Conservation (phyloP, 192 early-diverging fungal genomes). For the Gryganskiella cystojenkinii region DNA sequence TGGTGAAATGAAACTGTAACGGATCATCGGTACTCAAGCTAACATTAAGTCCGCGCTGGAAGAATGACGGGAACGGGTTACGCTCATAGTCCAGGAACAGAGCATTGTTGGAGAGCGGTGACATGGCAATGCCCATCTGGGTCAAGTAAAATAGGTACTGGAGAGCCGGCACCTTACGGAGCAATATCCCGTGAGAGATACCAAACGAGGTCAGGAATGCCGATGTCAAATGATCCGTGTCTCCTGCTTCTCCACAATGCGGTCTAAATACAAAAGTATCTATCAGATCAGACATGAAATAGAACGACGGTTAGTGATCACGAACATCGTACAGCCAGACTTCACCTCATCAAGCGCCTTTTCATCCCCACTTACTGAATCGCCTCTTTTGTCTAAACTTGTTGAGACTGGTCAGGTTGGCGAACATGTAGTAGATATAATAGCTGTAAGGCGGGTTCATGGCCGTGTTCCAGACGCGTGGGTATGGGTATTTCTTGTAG, state of each 20-base stretch:
- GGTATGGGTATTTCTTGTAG: constrained; percentile 83
- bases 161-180: constrained; percentile 93
- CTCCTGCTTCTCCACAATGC: constrained; percentile 95
- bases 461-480: constrained; percentile 64
- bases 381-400: constrained; percentile 75
- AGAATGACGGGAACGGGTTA: constrained; percentile 91
- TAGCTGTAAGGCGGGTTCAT: constrained; percentile 95
- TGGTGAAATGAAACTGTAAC: constrained; percentile 96
- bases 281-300: constrained; percentile 18
- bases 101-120: constrained; percentile 96
- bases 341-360: too few species aligned
- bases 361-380: constrained; percentile 86
- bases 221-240: constrained; percentile 91
- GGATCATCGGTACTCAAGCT: constrained; percentile 96
- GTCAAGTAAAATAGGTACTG: constrained; percentile 96
- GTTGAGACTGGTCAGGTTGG: constrained; percentile 88
- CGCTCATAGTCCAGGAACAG: constrained; percentile 93
- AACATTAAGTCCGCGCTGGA: constrained; percentile 94
- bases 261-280: constrained; percentile 95
- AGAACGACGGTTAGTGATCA: background rate
- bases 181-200: constrained; percentile 93
- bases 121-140: constrained; percentile 98
- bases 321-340: too few species aligned
- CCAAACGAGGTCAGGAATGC: constrained; percentile 88
- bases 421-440: constrained; percentile 92